A percentile compares a stretch with the other conserved stretches of the same genome.
These are phyloP conservation scores for Zygnema cylindricum DNA, from an alignment of 139 green algal species.

Conservation along the genomic window DNA sequence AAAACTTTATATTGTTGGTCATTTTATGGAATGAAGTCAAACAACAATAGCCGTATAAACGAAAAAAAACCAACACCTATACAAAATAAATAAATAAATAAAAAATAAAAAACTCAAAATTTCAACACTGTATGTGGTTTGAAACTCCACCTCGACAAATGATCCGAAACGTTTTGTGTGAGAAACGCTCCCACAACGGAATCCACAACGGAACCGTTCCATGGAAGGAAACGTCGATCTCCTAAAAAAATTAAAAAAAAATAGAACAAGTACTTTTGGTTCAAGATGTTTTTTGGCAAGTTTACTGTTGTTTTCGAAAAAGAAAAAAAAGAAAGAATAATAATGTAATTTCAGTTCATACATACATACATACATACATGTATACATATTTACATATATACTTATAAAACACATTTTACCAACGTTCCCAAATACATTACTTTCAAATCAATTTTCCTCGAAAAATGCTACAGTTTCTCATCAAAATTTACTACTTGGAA, in stretches of 20 bases:
- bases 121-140: neutral
- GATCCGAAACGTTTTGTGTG: slow-evolving; percentile 60
- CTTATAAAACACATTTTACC: neutral
- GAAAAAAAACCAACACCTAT: neutral
- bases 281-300: neutral
- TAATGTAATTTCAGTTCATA: too few relatives aligned
- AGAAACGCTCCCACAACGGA: slow-evolving; percentile 59
- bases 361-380: too few relatives aligned
- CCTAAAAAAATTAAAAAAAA: slow-evolving; percentile 44
- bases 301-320: neutral
- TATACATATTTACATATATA: neutral
- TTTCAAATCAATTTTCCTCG: too few relatives aligned
- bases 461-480: too few relatives aligned
- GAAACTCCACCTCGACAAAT: slow-evolving; percentile 50
- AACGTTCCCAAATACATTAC: neutral
- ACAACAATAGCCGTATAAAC: slow-evolving; percentile 3
- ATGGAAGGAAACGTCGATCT: slow-evolving; percentile 34
- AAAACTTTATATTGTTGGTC: neutral
- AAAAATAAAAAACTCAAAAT: neutral
- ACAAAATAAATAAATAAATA: slow-evolving; percentile 10
- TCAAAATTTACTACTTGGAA: too few relatives aligned
- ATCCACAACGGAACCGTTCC: slow-evolving; percentile 61
- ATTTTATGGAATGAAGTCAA: neutral
- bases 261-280: neutral
- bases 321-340: neutral